Conservation (phyloP, 257 asterid genomes). For the Ophiorrhiza pumila region DNA sequence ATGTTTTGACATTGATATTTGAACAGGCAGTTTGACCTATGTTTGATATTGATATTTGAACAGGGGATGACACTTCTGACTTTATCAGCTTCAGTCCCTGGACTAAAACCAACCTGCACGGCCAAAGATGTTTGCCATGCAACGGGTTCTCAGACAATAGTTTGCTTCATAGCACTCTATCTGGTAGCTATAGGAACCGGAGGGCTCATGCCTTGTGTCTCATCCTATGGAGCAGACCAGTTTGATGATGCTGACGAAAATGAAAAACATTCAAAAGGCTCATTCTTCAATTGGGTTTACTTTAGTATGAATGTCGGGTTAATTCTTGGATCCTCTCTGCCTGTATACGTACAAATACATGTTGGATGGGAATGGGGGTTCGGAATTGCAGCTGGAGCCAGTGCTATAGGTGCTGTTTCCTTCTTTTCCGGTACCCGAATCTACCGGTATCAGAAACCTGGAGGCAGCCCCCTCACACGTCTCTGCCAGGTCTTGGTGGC, state of each 20-base stretch:
- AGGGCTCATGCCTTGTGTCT: constrained; percentile 38
- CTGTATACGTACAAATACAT: constrained; percentile 33
- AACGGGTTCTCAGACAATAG: constrained; percentile 18
- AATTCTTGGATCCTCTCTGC: constrained; percentile 33
- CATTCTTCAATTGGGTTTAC: constrained; percentile 41
- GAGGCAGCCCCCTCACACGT: constrained; percentile 43
- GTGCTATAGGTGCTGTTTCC: constrained; percentile 34
- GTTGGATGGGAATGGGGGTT: constrained; percentile 39
- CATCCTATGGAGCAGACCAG: constrained; percentile 36
- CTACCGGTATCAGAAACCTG: constrained; percentile 39
- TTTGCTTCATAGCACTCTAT: constrained; percentile 32
- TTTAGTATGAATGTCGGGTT: constrained; percentile 41
- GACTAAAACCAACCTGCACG: constrained; percentile 30
- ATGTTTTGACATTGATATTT: too few species aligned
- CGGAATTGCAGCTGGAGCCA: constrained; percentile 33
- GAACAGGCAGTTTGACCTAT: too few species aligned
- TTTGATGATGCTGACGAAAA: constrained; percentile 35
- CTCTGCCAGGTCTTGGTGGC: constrained; percentile 38
- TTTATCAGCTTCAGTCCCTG: constrained; percentile 32
- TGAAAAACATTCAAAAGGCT: constrained; percentile 21
- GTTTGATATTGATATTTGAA: background rate
- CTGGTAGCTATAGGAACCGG: constrained; percentile 39
- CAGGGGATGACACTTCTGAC: constrained; percentile 45
- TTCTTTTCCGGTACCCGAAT: constrained; percentile 33
- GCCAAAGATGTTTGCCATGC: constrained; percentile 22